A percentile compares a stretch with the other conserved stretches of the same genome.
These are phyloP conservation scores for Polyporus arcularius DNA, from an alignment of 768 basidiomycete genomes.

Conservation along the genomic window DNA sequence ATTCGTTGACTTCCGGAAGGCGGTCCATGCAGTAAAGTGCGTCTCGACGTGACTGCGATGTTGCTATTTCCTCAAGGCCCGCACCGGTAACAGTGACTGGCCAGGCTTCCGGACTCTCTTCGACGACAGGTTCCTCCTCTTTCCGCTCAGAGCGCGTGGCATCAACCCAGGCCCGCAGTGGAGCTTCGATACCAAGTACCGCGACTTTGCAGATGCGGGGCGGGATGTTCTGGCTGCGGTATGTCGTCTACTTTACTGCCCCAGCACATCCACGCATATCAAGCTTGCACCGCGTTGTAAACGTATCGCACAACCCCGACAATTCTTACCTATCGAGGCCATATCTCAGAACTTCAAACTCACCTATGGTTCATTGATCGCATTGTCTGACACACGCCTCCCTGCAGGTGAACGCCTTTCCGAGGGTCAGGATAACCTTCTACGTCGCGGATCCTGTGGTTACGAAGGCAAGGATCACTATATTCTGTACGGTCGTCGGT, in stretches of 20 bases:
- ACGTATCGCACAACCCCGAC: too few species aligned
- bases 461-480: slow-evolving; percentile 9
- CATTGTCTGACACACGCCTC: background rate
- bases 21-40: too few species aligned
- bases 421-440: slow-evolving; percentile 5
- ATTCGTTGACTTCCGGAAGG: too few species aligned
- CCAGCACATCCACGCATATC: background rate
- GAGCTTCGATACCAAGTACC: slow-evolving; percentile 19
- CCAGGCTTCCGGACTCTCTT: slow-evolving; percentile 21
- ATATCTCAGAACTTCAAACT: too few species aligned
- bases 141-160: slow-evolving; percentile 20
- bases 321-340: too few species aligned
- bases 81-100: slow-evolving; percentile 9
- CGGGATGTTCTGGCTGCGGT: slow-evolving; percentile 28
- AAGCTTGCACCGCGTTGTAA: too few species aligned
- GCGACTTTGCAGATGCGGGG: slow-evolving; percentile 22
- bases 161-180: slow-evolving; percentile 22
- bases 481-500: background rate
- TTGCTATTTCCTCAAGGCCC: too few species aligned
- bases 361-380: too few species aligned
- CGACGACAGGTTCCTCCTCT: slow-evolving; percentile 18
- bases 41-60: too few species aligned
- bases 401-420: slow-evolving; percentile 10
- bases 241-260: background rate
- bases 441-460: slow-evolving; percentile 19